These are phyloP conservation scores for Verticillium longisporum DNA, from an alignment of 2,329 filamentous ascomycete genomes.

Conservation along the genomic window DNA sequence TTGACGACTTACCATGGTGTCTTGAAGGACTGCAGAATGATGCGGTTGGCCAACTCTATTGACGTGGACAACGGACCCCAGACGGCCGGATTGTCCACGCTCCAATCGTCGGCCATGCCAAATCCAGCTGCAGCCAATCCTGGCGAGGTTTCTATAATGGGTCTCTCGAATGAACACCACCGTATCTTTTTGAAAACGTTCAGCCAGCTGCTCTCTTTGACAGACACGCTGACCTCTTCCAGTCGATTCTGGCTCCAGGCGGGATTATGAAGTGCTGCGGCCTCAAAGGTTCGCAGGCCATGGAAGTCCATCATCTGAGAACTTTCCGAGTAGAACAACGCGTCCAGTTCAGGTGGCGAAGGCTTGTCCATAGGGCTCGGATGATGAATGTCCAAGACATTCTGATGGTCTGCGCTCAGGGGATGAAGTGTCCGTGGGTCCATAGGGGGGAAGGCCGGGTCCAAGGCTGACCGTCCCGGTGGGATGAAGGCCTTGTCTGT, in stretches of 20 bases:
- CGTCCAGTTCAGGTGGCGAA: constrained; percentile 1
- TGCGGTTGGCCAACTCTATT: constrained; percentile 11
- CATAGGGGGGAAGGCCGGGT: not conserved
- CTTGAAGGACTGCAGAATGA: not conserved
- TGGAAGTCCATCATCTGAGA: not conserved
- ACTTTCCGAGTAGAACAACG: constrained; percentile 4
- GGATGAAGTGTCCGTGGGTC: not conserved
- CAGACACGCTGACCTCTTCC: not conserved
- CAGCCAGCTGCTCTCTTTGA: constrained; percentile 5
- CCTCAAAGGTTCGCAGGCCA: constrained; percentile 9
- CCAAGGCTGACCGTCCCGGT: not conserved
- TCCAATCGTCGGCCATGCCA: not conserved
- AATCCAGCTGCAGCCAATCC: not conserved
- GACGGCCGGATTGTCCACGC: constrained; percentile 3
- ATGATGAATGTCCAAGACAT: not conserved
- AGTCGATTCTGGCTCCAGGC: not conserved
- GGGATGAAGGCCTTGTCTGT: not conserved
- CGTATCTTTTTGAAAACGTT: constrained; percentile 4
- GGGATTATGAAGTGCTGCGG: not conserved
- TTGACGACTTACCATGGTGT: constrained; percentile 6
- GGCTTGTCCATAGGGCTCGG: not conserved
- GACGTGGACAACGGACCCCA: constrained; percentile 6
- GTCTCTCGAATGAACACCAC: constrained; percentile 1
- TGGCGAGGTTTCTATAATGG: constrained; percentile 1
- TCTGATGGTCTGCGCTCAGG: not conserved